A percentile compares a stretch with the other conserved stretches of the same genome.
Conservation (phyloP, 139 green algal genomes). For the Auxenochlorella pyrenoidosa region DNA sequence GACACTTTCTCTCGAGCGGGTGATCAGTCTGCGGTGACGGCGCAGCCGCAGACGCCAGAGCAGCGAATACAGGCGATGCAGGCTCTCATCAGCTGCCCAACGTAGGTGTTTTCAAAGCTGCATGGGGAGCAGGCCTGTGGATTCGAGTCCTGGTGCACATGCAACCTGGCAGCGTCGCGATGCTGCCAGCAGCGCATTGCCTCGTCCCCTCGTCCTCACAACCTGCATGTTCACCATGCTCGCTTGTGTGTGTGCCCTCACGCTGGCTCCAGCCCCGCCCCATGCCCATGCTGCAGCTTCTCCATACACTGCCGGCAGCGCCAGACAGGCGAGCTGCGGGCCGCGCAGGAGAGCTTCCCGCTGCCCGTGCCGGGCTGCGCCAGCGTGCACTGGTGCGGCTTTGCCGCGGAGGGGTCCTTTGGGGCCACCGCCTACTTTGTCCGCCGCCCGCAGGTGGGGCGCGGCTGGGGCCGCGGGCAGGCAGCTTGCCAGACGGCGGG, state of each 20-base stretch:
- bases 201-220: not conserved
- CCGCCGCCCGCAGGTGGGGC: constrained; percentile 1
- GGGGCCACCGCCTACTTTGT: constrained; percentile 75
- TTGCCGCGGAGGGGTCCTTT: constrained; percentile 66
- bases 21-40: constrained; percentile 57
- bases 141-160: not conserved
- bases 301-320: constrained; percentile 73
- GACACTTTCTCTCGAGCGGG: constrained; percentile 55
- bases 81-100: constrained; percentile 82
- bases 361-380: constrained; percentile 52
- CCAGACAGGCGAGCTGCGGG: constrained; percentile 56
- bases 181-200: not conserved
- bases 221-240: not conserved
- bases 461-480: too few species aligned
- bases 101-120: too few species aligned
- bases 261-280: too few species aligned
- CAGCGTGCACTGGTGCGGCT: constrained; percentile 70
- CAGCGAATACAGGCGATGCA: constrained; percentile 64
- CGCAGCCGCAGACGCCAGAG: constrained; percentile 60
- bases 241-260: not conserved
- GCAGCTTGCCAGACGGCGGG: not conserved
- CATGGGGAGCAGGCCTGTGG: too few species aligned
- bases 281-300: constrained; percentile 50
- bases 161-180: not conserved
- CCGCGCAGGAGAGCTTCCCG: constrained; percentile 67